Percentiles rank a stretch among this genome's conserved stretches.
phyloP scores from a whole-genome alignment of 768 basidiomycete species.

The Daedalea quercina region DNA sequence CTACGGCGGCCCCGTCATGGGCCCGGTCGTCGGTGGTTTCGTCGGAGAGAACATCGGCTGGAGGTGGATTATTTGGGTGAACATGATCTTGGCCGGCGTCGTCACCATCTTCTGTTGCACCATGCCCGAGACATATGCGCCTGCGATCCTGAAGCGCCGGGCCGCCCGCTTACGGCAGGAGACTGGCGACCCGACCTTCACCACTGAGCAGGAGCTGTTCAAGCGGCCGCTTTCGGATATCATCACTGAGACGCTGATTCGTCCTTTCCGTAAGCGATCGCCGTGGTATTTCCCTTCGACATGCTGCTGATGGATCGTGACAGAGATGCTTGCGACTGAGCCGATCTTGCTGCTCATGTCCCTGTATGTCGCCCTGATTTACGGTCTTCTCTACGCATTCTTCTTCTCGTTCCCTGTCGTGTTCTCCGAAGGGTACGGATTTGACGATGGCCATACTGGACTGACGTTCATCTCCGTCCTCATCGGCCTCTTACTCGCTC shows the following conservation, averaged over 20 bases:
- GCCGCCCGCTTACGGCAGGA: slow-evolving; percentile 32
- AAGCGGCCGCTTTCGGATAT: slow-evolving; percentile 28
- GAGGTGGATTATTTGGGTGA: slow-evolving; percentile 34
- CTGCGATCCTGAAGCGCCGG: slow-evolving; percentile 32
- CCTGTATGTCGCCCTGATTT: slow-evolving; percentile 38
- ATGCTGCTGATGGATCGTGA: background rate
- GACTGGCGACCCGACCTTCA: slow-evolving; percentile 27
- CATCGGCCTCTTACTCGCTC: slow-evolving; percentile 30
- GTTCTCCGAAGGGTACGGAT: slow-evolving; percentile 28
- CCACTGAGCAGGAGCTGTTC: slow-evolving; percentile 37
- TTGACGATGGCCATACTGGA: slow-evolving; percentile 30
- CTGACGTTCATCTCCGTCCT: slow-evolving; percentile 35
- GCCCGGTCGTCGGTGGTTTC: slow-evolving; percentile 45
- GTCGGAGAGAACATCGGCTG: slow-evolving; percentile 35
- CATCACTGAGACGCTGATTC: slow-evolving; percentile 32
- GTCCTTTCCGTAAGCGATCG: slow-evolving; percentile 29
- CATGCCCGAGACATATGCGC: slow-evolving; percentile 44
- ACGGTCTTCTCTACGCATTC: slow-evolving; percentile 33
- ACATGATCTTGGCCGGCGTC: slow-evolving; percentile 34
- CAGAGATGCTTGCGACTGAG: slow-evolving; percentile 37
- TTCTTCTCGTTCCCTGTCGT: slow-evolving; percentile 31
- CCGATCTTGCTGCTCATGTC: slow-evolving; percentile 39
- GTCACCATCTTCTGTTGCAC: slow-evolving; percentile 21
- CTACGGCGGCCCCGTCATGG: slow-evolving; percentile 39
- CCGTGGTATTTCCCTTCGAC: background rate